phyloP scores from a whole-genome alignment of 768 basidiomycete genomes.

The Termitomyces titanicus region DNA sequence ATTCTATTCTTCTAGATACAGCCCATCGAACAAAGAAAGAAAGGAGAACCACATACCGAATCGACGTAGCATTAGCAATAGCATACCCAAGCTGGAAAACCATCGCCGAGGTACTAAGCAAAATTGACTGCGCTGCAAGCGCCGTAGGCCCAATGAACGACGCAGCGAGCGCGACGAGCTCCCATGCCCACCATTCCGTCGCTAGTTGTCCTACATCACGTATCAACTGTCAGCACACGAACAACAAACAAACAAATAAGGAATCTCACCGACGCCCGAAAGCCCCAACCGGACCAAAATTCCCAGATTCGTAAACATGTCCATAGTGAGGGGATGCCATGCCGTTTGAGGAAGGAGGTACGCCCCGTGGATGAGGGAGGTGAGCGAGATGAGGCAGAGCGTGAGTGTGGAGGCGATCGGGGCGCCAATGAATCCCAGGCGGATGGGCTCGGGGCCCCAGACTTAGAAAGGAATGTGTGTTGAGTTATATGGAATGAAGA shows the following conservation, averaged over 20 bases:
- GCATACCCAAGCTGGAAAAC: slow-evolving; percentile 1
- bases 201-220: slow-evolving; percentile 59
- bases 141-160: slow-evolving; percentile 27
- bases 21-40: neutral
- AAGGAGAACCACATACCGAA: neutral
- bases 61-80: neutral
- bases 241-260: too few species aligned
- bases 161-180: slow-evolving; percentile 60
- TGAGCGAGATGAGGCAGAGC: slow-evolving; percentile 69
- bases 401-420: slow-evolving; percentile 84
- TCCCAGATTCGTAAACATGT: slow-evolving; percentile 62
- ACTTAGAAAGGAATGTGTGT: slow-evolving; percentile 32
- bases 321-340: slow-evolving; percentile 70
- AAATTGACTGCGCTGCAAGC: neutral
- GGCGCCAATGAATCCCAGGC: slow-evolving; percentile 87
- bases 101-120: neutral
- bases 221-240: too few species aligned
- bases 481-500: neutral
- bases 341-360: slow-evolving; percentile 62
- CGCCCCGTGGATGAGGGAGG: slow-evolving; percentile 59
- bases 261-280: slow-evolving; percentile 64
- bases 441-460: slow-evolving; percentile 74
- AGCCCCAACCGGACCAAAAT: slow-evolving; percentile 70
- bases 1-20: neutral
- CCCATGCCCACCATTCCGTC: slow-evolving; percentile 97